Conservation (phyloP, 73 alveolate species). For the Breviolum minutum region DNA sequence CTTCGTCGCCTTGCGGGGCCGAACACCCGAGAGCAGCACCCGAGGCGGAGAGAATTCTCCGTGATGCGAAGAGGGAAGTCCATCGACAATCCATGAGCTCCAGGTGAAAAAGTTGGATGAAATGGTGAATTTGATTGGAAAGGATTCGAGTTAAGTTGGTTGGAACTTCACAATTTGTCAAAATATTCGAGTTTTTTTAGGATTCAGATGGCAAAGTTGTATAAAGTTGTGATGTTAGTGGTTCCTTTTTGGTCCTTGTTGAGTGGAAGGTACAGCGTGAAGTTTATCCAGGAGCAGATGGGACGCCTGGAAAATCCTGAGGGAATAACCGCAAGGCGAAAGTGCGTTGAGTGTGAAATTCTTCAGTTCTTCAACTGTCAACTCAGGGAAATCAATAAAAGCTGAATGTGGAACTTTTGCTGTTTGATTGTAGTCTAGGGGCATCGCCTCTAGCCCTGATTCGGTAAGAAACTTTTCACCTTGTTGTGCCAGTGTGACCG, state of each 20-base stretch:
- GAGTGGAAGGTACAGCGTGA: slow-evolving; percentile 60
- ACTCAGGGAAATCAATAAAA: not conserved
- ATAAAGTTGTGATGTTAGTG: not conserved
- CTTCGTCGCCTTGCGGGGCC: not conserved
- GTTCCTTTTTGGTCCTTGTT: not conserved
- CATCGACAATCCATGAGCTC: slow-evolving; percentile 72
- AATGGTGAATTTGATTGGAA: not conserved
- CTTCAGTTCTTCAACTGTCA: not conserved
- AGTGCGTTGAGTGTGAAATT: not conserved
- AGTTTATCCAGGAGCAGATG: slow-evolving; percentile 66
- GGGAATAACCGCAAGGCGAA: slow-evolving; percentile 10
- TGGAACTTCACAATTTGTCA: too few relatives aligned
- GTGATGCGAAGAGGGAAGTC: slow-evolving; percentile 78
- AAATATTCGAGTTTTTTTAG: too few relatives aligned
- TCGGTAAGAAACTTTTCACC: too few relatives aligned
- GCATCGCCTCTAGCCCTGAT: not conserved
- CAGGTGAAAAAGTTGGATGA: not conserved
- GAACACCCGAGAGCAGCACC: not conserved
- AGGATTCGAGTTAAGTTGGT: too few relatives aligned
- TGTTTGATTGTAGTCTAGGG: not conserved
- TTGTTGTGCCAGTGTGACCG: slow-evolving; percentile 22
- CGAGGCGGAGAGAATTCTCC: slow-evolving; percentile 51
- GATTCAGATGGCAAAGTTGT: too few relatives aligned
- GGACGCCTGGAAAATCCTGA: slow-evolving; percentile 58
- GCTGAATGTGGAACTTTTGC: not conserved